Evolutionary conservation across 2,329 filamentous ascomycete genomes (phyloP), one percentile per base, ranked within the genome.

Genomic region (Neofusicoccum sp.): DNA sequence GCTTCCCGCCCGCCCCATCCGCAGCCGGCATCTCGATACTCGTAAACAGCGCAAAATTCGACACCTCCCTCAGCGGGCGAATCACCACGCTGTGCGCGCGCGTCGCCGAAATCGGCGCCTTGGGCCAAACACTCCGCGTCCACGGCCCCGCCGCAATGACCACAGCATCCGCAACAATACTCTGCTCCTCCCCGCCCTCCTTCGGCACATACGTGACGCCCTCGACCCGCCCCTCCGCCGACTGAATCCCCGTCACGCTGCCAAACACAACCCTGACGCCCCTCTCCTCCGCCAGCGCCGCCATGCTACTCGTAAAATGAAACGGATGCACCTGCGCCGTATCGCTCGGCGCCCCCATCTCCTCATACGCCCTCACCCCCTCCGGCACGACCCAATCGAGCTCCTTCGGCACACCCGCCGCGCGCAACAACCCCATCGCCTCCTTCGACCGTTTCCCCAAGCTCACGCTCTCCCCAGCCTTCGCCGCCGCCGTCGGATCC

Each of bases 321-420:
- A 88, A 90, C 0, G 95, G 95, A 69, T 99, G 93, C 2, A 98
- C 93, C 75, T 99, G 95, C 0, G 95, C 90, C 1, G 95, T 98
- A 63, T 91, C 90, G 1, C 82, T 83, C 0, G 86, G 85, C 2
- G 86, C 87, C 2, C 91, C 91, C 91, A 98, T 97, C 70, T 89
- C 86, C 34, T 90, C 86, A 75, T 96, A 98, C 20, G 81, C 80
- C 58, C 79, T 78, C 24, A 96, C 77, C 2, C 87, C 78, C 4
- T 87, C 84, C 1, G 82, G 77, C 57, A 89, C 85, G 43, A 98
- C 81, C 92, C 93, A 99, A 73, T 96, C 89, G 11, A 98, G 79
- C 64, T 96, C 91, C 12, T 81, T 70, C 0, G 95, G 93, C 0
- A 96, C 75, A 2, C 83, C 84, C 0, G 84, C 85, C 0, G 83